phyloP scores from a whole-genome alignment of 1,139 yeast genomes.

The Scheffersomyces parashehatae region DNA sequence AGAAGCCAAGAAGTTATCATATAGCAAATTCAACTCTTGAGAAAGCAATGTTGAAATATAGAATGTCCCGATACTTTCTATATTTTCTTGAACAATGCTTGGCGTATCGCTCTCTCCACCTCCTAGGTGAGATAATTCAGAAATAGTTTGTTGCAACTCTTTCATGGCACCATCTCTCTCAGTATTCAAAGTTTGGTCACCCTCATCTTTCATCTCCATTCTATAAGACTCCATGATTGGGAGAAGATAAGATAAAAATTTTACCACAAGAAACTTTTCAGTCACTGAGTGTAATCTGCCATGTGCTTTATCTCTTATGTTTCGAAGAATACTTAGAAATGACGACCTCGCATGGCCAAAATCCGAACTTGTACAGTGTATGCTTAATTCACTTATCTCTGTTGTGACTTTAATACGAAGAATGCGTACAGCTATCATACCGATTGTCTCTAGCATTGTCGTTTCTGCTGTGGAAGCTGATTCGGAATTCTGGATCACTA shows the following conservation, averaged over 20 bases:
- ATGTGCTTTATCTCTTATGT: background rate
- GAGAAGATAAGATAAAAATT: background rate
- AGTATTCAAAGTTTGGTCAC: slow-evolving; percentile 6
- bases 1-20: slow-evolving; percentile 54
- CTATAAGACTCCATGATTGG: background rate
- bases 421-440: slow-evolving; percentile 54
- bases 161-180: slow-evolving; percentile 6
- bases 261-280: background rate
- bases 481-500: slow-evolving; percentile 32
- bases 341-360: background rate
- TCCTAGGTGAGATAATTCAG: no score
- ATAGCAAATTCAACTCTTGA: slow-evolving; percentile 40
- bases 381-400: background rate
- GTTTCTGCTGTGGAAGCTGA: slow-evolving; percentile 44
- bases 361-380: background rate
- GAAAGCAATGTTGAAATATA: slow-evolving; percentile 19
- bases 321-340: background rate
- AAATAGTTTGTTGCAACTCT: background rate
- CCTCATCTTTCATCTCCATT: background rate
- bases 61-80: background rate
- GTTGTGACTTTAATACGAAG: slow-evolving; percentile 25
- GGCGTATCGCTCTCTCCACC: no score
- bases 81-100: background rate
- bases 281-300: background rate
- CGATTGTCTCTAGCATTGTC: slow-evolving; percentile 54